These are phyloP conservation scores for Syzygium aromaticum DNA, from an alignment of 345 rosid genomes.

Conservation along the genomic window DNA sequence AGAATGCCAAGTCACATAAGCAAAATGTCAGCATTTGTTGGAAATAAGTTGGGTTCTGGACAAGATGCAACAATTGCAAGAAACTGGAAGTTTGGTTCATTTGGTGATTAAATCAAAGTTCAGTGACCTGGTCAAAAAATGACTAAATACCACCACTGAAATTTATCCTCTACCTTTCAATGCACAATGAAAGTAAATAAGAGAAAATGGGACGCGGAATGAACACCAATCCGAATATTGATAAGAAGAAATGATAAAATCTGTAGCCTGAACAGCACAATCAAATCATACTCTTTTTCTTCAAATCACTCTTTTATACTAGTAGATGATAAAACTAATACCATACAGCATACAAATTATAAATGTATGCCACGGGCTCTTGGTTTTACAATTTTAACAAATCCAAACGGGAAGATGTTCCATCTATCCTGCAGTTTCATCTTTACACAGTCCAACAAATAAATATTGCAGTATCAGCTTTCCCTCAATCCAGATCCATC, in stretches of 20 bases:
- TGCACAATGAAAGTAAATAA: not conserved
- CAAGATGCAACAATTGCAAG: not conserved
- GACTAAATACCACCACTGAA: not conserved
- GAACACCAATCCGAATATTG: not conserved
- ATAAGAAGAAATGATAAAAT: not conserved
- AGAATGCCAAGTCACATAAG: not conserved
- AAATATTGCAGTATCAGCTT: not conserved
- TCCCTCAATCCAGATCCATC: conserved; percentile 58
- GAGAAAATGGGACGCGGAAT: not conserved
- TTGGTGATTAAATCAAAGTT: not conserved
- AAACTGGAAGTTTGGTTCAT: not conserved
- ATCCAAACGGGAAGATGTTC: not conserved
- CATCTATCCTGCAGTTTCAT: not conserved
- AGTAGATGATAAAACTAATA: not conserved
- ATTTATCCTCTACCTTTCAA: not conserved
- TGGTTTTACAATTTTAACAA: not conserved
- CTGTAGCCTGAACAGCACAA: not conserved
- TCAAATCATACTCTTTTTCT: not conserved
- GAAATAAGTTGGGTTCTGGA: not conserved
- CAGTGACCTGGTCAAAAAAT: not conserved
- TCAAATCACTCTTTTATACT: not conserved
- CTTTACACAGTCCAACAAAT: not conserved
- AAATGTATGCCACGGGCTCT: not conserved
- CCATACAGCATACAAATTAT: not conserved
- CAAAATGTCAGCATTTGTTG: not conserved